A percentile compares a stretch with the other conserved stretches of the same genome.
These are phyloP conservation scores for Exophiala aquamarina DNA, from an alignment of 2,329 filamentous ascomycete genomes.

Conservation along the genomic window DNA sequence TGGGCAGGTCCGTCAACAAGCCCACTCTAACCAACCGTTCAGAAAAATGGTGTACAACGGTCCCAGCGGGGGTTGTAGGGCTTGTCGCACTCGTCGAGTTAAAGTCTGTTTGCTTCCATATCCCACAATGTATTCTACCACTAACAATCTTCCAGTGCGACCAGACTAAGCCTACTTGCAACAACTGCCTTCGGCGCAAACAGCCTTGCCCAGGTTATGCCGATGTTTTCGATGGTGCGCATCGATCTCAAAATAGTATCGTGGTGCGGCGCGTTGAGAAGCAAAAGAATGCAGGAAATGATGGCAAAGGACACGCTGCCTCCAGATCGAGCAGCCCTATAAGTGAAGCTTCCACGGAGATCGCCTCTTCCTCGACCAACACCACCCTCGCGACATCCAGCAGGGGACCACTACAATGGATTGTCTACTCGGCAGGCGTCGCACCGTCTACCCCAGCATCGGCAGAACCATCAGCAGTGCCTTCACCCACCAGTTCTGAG, in stretches of 20 bases:
- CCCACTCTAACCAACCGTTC: not conserved
- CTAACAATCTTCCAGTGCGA: slow-evolving; percentile 24
- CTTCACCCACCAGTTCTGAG: not conserved
- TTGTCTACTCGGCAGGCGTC: slow-evolving; percentile 16
- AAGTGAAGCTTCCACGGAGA: slow-evolving; percentile 3
- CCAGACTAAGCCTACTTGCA: slow-evolving; percentile 24
- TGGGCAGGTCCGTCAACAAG: not conserved
- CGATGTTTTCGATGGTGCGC: slow-evolving; percentile 27
- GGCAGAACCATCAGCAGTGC: no score
- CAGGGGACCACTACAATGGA: slow-evolving; percentile 16
- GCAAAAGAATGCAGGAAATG: slow-evolving; percentile 3
- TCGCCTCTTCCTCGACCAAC: slow-evolving; percentile 1
- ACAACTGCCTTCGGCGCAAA: slow-evolving; percentile 27
- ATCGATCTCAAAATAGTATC: slow-evolving; percentile 25
- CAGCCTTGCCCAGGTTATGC: slow-evolving; percentile 27
- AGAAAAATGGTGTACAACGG: slow-evolving; percentile 29
- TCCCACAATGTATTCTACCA: not conserved
- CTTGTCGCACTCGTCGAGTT: slow-evolving; percentile 27
- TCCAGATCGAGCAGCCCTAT: slow-evolving; percentile 7
- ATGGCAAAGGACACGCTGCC: not conserved
- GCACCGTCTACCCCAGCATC: no score
- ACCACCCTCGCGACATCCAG: not conserved
- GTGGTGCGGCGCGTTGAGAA: slow-evolving; percentile 18
- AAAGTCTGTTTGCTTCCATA: slow-evolving; percentile 20
- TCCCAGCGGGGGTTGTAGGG: slow-evolving; percentile 26